phyloP scores from a whole-genome alignment of 345 rosid species.

The Punica granatum region DNA sequence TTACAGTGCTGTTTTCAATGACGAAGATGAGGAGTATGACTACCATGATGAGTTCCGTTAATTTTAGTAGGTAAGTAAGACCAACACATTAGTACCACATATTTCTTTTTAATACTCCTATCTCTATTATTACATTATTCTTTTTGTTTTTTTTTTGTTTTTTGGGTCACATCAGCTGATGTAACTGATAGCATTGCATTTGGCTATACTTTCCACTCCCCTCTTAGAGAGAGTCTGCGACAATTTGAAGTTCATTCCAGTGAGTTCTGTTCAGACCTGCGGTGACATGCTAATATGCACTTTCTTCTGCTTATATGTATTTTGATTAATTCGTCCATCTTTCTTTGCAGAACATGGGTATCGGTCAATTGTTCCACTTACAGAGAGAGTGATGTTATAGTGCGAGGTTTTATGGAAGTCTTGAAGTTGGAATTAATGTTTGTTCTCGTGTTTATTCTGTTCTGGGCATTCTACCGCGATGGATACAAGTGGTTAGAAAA shows the following conservation, averaged over 20 bases:
- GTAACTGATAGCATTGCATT: not conserved
- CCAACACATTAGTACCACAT: not conserved
- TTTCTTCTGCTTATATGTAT: not conserved
- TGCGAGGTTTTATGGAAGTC: not conserved
- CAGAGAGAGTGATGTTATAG: not conserved
- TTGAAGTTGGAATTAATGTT: not conserved
- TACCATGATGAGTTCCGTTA: conserved; percentile 88
- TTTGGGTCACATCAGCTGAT: not conserved
- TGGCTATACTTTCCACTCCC: not conserved
- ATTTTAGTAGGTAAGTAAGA: conserved; percentile 18
- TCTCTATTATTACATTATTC: not conserved
- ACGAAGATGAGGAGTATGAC: conserved; percentile 66
- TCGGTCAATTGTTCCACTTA: not conserved
- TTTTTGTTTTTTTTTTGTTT: not conserved
- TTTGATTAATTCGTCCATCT: not conserved
- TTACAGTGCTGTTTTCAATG: conserved; percentile 79
- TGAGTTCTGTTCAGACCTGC: not conserved
- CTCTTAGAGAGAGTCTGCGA: not conserved
- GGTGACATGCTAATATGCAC: too few relatives aligned
- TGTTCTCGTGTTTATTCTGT: not conserved
- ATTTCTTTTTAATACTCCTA: not conserved
- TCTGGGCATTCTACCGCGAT: not conserved
- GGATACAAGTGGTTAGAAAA: too few relatives aligned
- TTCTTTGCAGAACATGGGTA: not conserved
- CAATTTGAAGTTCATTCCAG: not conserved